These are phyloP conservation scores for Saccharomyces hybrid DNA, from an alignment of 1,139 yeast species.

Conservation along the genomic window DNA sequence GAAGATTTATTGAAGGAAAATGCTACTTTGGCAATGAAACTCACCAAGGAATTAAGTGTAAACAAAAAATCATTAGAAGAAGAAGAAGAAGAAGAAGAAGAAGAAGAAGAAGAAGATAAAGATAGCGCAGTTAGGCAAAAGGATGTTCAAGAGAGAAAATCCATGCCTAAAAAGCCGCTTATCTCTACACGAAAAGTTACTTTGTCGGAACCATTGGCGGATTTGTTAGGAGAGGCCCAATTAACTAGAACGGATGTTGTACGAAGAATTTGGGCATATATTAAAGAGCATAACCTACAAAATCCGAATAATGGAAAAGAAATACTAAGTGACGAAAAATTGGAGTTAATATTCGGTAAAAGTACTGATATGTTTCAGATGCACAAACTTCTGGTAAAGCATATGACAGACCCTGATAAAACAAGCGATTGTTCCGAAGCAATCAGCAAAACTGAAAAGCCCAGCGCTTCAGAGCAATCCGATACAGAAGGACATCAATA, in stretches of 20 bases:
- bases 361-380: slow-evolving; percentile 54
- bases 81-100: not conserved
- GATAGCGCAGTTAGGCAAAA: not conserved
- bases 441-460: not conserved
- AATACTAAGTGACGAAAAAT: slow-evolving; percentile 56
- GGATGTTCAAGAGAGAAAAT: too few species aligned
- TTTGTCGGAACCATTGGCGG: not conserved
- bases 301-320: slow-evolving; percentile 59
- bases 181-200: not conserved
- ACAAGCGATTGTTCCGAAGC: not conserved
- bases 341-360: slow-evolving; percentile 51
- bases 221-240: slow-evolving; percentile 1
- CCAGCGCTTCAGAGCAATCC: not conserved
- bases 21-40: not conserved
- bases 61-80: not conserved
- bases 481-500: not conserved
- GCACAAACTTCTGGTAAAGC: slow-evolving; percentile 44
- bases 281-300: slow-evolving; percentile 55
- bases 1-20: not conserved
- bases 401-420: slow-evolving; percentile 1
- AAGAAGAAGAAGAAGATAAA: too few species aligned
- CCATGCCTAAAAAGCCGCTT: not conserved
- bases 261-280: slow-evolving; percentile 56
- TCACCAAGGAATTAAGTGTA: not conserved
- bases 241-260: slow-evolving; percentile 5